Percentiles rank a stretch among this genome's conserved stretches.
These are phyloP conservation scores for Calonectria henricotiae DNA, from an alignment of 2,329 filamentous ascomycete species.

Conservation along the genomic window DNA sequence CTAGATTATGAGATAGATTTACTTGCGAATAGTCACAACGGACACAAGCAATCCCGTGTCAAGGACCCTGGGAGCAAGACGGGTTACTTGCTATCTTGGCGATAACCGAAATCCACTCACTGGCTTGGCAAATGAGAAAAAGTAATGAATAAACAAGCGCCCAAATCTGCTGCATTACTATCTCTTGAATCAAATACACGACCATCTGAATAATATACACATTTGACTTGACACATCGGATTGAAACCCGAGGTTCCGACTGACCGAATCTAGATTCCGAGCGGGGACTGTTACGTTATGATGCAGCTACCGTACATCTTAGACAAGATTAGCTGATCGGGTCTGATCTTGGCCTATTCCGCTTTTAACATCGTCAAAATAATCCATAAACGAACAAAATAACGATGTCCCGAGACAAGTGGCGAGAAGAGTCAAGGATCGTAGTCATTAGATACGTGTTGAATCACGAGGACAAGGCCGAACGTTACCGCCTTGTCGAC, in stretches of 20 bases:
- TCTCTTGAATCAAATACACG: neutral
- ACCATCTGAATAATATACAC: neutral
- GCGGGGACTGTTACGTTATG: neutral
- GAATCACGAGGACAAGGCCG: constrained; percentile 16
- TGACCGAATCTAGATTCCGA: neutral
- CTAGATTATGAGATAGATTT: neutral
- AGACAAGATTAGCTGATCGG: neutral
- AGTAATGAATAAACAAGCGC: neutral
- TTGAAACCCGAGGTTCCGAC: neutral
- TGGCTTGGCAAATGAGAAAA: neutral
- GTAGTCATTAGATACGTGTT: constrained; percentile 7
- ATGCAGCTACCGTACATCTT: neutral
- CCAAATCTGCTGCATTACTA: neutral
- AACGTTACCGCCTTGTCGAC: constrained; percentile 11
- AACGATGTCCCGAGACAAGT: constrained; percentile 4
- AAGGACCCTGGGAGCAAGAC: neutral
- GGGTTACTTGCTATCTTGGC: too few species aligned
- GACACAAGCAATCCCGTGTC: neutral
- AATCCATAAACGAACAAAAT: constrained; percentile 30
- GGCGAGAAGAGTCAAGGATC: constrained; percentile 22
- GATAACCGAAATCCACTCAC: neutral
- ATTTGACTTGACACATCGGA: constrained; percentile 1
- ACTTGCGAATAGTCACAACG: neutral
- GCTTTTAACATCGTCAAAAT: neutral
- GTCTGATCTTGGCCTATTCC: constrained; percentile 4